Conservation (phyloP, 2,329 filamentous ascomycete genomes). For the Xylariaceae sp. region DNA sequence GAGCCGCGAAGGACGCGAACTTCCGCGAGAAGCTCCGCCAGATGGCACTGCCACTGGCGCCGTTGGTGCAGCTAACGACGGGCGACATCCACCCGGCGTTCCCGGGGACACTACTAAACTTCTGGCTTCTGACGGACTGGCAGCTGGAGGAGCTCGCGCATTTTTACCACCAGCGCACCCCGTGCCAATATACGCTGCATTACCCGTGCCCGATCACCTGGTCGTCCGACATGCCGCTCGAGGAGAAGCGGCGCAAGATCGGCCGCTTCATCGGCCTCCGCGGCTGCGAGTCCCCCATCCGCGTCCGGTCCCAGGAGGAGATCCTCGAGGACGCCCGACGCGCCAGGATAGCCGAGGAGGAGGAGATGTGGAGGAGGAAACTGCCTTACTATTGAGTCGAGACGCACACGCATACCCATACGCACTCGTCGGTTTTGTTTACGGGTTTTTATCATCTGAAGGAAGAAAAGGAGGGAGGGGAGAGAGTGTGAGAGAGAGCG, state of each 20-base stretch:
- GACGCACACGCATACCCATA: no score
- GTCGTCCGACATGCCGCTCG: conserved; percentile 54
- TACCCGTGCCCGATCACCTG: conserved; percentile 74
- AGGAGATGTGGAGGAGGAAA: conserved; percentile 54
- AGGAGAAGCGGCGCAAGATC: conserved; percentile 73
- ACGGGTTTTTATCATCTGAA: background rate
- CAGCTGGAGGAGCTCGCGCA: conserved; percentile 71
- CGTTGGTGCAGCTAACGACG: conserved; percentile 65
- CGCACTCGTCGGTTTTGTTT: no score
- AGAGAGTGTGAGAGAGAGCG: background rate
- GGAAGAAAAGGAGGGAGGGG: background rate
- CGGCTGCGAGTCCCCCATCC: conserved; percentile 58
- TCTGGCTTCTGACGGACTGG: conserved; percentile 72
- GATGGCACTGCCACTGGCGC: conserved; percentile 67
- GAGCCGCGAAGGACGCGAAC: conserved; percentile 49
- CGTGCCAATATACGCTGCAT: conserved; percentile 53
- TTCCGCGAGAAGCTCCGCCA: conserved; percentile 65
- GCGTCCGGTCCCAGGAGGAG: conserved; percentile 47
- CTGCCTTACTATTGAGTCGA: conserved; percentile 36
- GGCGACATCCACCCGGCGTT: conserved; percentile 67
- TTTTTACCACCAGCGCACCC: conserved; percentile 73
- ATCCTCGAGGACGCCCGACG: conserved; percentile 39
- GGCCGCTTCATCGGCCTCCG: conserved; percentile 74
- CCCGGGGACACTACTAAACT: conserved; percentile 67
- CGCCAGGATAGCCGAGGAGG: conserved; percentile 41